Conservation (phyloP, 805 yeast genomes). For the Millerozyma acaciae region DNA sequence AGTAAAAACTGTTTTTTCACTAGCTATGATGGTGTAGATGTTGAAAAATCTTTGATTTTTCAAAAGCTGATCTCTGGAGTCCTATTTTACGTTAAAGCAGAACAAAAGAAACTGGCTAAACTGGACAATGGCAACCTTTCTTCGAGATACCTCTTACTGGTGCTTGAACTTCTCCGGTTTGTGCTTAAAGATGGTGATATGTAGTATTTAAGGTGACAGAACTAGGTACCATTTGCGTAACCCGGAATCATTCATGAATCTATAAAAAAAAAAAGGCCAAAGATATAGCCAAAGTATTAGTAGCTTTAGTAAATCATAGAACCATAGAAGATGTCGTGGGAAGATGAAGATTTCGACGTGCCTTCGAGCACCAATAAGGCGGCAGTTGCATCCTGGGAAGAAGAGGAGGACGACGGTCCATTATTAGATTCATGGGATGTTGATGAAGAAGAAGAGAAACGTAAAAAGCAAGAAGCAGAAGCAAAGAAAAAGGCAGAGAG, state of each 20-base stretch:
- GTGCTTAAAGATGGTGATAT: neutral
- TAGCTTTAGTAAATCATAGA: neutral
- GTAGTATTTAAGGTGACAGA: too few relatives aligned
- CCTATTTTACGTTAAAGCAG: too few relatives aligned
- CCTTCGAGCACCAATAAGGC: slow-evolving; percentile 49
- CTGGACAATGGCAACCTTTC: neutral
- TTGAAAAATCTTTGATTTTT: too few relatives aligned
- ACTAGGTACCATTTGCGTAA: too few relatives aligned
- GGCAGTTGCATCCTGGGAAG: slow-evolving; percentile 80
- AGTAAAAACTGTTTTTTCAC: too few relatives aligned
- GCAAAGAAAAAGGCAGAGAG: slow-evolving; percentile 39
- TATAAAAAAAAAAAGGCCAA: slow-evolving; percentile 1
- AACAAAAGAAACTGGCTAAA: too few relatives aligned
- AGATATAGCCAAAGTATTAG: neutral
- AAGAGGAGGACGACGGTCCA: slow-evolving; percentile 73
- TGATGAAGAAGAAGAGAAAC: slow-evolving; percentile 65
- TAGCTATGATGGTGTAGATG: too few relatives aligned
- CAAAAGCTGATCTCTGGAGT: too few relatives aligned
- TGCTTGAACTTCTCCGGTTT: neutral
- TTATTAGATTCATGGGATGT: slow-evolving; percentile 84
- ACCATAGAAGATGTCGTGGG: slow-evolving; percentile 59
- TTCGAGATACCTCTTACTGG: neutral
- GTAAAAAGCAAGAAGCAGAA: slow-evolving; percentile 40
- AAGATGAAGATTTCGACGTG: slow-evolving; percentile 87
- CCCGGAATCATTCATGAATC: slow-evolving; percentile 1